Evolutionary conservation across 129 eudicot species (phyloP).

Genomic region (sunflower (Helianthus annuus)): DNA sequence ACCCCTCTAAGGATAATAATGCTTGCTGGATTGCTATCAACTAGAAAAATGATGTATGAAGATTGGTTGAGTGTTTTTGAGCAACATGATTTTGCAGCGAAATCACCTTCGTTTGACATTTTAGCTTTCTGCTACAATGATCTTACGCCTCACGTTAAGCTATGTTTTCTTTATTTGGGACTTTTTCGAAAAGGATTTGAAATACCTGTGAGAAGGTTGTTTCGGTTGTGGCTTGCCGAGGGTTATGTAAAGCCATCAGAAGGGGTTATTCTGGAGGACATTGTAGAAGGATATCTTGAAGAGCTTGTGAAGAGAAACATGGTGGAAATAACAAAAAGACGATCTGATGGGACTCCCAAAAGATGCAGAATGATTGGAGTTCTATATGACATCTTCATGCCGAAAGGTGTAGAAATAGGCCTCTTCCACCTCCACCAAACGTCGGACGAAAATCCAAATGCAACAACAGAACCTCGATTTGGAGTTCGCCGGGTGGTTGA

Average conservation of each 20-base stretch:
- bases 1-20: constrained; percentile 30
- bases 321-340: constrained; percentile 29
- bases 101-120: constrained; percentile 21
- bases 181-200: constrained; percentile 30
- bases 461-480: constrained; percentile 16
- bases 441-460: constrained; percentile 2
- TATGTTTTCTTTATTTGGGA: constrained; percentile 41
- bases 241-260: constrained; percentile 29
- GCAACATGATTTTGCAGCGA: constrained; percentile 9
- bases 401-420: constrained; percentile 33
- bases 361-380: constrained; percentile 32
- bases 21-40: constrained; percentile 43
- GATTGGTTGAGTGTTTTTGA: constrained; percentile 33
- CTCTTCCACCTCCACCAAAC: constrained; percentile 34
- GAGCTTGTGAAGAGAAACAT: constrained; percentile 46
- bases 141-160: constrained; percentile 36
- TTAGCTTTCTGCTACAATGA: constrained; percentile 32
- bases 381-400: constrained; percentile 30
- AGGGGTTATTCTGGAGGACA: constrained; percentile 27
- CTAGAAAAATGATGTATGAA: background rate
- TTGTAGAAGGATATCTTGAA: constrained; percentile 36
- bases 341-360: constrained; percentile 34
- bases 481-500: constrained; percentile 30
- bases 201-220: constrained; percentile 39
- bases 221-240: constrained; percentile 50